Evolutionary conservation across 306 rosid genomes (phyloP).

Genomic region (Sechiopsis laciniata): DNA sequence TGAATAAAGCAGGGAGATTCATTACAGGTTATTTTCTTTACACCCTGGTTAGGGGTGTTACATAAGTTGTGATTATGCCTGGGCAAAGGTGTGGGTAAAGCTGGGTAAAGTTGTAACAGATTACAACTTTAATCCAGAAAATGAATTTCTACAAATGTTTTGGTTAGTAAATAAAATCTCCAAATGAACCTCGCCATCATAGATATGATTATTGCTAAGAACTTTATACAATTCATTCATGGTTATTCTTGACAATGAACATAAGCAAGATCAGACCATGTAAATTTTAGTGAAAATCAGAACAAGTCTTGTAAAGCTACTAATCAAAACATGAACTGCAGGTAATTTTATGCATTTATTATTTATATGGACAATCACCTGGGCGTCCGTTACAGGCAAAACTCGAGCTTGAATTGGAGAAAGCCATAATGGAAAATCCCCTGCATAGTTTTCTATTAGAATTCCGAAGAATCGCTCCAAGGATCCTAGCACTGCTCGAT

Average conservation of each 20-base stretch:
- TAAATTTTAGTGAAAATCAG: neutral
- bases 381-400: conserved; percentile 80
- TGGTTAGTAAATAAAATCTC: too few species aligned
- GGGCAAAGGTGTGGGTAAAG: too few species aligned
- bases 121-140: neutral
- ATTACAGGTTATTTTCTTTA: too few species aligned
- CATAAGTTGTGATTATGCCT: too few species aligned
- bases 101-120: too few species aligned
- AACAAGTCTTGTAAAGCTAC: neutral
- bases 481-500: conserved; percentile 96
- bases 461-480: conserved; percentile 93
- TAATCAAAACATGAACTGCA: neutral
- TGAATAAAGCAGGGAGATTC: too few species aligned
- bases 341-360: neutral
- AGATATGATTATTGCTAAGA: too few species aligned
- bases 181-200: too few species aligned
- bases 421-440: conserved; percentile 96
- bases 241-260: neutral
- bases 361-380: conserved; percentile 40
- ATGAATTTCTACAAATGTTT: too few species aligned
- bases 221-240: too few species aligned
- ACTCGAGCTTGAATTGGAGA: conserved; percentile 89
- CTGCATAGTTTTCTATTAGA: conserved; percentile 91
- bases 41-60: too few species aligned
- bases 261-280: neutral